Percentiles rank a stretch among this genome's conserved stretches.
These are phyloP conservation scores for Trypanosoma boissoni DNA, from an alignment of 208 protist genomes.

Conservation along the genomic window DNA sequence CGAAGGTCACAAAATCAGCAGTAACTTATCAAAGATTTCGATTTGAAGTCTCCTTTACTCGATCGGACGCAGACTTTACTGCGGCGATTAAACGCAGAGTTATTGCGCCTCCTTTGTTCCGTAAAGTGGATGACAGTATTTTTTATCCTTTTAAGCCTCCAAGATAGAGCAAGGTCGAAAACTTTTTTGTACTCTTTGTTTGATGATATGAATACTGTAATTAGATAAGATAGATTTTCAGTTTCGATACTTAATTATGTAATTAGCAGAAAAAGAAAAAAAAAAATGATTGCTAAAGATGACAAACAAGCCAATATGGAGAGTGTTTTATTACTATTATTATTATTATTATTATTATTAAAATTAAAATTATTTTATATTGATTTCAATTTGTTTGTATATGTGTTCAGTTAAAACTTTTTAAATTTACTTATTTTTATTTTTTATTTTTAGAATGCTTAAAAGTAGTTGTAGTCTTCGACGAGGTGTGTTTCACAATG, in stretches of 20 bases:
- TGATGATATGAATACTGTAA: no score
- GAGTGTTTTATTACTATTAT: no score
- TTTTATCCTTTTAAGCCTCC: conserved; percentile 70
- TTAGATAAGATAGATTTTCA: no score
- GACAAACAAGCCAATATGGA: no score
- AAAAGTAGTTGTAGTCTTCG: conserved; percentile 18
- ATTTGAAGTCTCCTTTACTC: conserved; percentile 52
- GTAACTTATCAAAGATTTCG: conserved; percentile 33
- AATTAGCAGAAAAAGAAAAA: conserved; percentile 6
- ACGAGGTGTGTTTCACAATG: conserved; percentile 80
- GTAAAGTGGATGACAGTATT: conserved; percentile 50
- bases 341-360: no score
- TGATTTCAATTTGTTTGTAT: conserved; percentile 1
- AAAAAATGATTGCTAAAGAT: no score
- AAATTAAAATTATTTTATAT: neutral
- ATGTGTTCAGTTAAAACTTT: neutral
- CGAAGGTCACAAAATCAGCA: conserved; percentile 34
- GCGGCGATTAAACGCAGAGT: conserved; percentile 41
- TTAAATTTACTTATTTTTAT: neutral
- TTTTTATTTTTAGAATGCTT: conserved; percentile 22
- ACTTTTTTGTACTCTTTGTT: no score
- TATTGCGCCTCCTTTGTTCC: conserved; percentile 60
- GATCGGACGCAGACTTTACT: conserved; percentile 44
- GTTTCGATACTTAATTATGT: no score
- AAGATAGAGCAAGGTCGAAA: no score